phyloP scores from a whole-genome alignment of 768 basidiomycete species.

The Mrakia blollopis region DNA sequence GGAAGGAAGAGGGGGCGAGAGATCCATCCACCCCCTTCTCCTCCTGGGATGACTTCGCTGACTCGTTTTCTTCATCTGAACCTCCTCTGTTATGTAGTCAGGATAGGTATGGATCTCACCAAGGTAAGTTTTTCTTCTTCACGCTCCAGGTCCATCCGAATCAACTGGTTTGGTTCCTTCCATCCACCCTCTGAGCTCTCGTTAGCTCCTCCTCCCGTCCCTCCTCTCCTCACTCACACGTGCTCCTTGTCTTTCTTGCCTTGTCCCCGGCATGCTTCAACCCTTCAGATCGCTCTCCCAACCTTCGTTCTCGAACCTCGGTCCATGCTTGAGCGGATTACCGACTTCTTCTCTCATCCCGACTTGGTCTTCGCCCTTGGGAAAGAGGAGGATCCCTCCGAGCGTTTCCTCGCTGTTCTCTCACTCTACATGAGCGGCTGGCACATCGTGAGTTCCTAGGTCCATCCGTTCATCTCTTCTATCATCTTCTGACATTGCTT shows the following conservation, averaged over 20 bases:
- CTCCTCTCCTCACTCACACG: slow-evolving; percentile 13
- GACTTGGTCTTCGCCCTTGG: slow-evolving; percentile 93
- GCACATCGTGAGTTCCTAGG: slow-evolving; percentile 62
- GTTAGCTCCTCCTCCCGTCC: background rate
- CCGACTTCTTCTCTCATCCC: slow-evolving; percentile 98
- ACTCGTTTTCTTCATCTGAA: slow-evolving; percentile 15
- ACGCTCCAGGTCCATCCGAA: background rate
- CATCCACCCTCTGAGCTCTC: slow-evolving; percentile 43
- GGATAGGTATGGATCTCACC: slow-evolving; percentile 94
- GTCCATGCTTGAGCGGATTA: slow-evolving; percentile 96
- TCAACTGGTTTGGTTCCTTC: background rate
- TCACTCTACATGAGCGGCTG: slow-evolving; percentile 97
- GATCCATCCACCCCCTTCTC: slow-evolving; percentile 41
- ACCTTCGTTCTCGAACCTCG: slow-evolving; percentile 91
- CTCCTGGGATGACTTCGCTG: slow-evolving; percentile 2
- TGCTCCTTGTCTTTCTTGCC: background rate
- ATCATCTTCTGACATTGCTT: background rate
- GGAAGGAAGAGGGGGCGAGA: slow-evolving; percentile 26
- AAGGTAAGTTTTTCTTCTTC: slow-evolving; percentile 53
- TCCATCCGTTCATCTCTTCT: too few species aligned
- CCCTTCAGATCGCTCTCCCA: slow-evolving; percentile 34
- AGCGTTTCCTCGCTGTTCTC: slow-evolving; percentile 82
- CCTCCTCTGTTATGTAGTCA: slow-evolving; percentile 36
- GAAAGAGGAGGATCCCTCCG: slow-evolving; percentile 71
- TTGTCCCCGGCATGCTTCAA: slow-evolving; percentile 41